Evolutionary conservation across 2,329 filamentous ascomycete genomes (phyloP), one percentile per base, ranked within the genome.

Genomic region (Sclerotinia trifoliorum): DNA sequence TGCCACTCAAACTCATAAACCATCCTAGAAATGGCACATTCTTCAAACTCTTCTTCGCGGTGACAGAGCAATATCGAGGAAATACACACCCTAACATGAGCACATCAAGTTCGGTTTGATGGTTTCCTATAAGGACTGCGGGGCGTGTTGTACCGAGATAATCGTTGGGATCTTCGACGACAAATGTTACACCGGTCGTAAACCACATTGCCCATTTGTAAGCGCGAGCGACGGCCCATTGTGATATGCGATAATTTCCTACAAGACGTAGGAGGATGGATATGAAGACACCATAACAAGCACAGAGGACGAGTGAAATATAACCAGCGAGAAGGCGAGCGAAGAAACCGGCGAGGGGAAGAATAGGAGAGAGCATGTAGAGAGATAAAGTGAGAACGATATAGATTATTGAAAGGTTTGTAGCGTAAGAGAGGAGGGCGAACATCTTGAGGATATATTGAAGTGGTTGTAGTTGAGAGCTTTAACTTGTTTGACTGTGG

Each of bases 81-180:
- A 97, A 98, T 76, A 97, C 87, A 80, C 85, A 83, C 71, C 93
- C 95, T 39, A 99, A 86, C 87, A 97, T 91, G 69, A 97, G 85
- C 52, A 99, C 91, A 78, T 99, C 95, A 73, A 99, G 87, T 81
- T 98, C 95, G 29, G 91, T 93, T 84, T 99, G 95, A 81, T 99
- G 95, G 80, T 98, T 98, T 52, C 91, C 91, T 74, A 99, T 84
- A 76, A 99, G 94, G 68, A 99, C 91, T 68, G 92, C 94, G 0
- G 95, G 95, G 64, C 94, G 87, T 39, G 83, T 83, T 13, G 83
- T 88, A 17, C 71, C 73, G 10, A 78, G 74, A 63, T 88, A 78
- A 72, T 88, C 80, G 69, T 87, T 78, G 51, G 87, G 83, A 78
- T 94, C 92, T 56, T 90, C 85, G 62, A 97, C 80, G 70, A 86